Evolutionary conservation across 495 filamentous ascomycete species (phyloP), one percentile per base, ranked within the genome.

Genomic region (Chaetomidium leptoderma): DNA sequence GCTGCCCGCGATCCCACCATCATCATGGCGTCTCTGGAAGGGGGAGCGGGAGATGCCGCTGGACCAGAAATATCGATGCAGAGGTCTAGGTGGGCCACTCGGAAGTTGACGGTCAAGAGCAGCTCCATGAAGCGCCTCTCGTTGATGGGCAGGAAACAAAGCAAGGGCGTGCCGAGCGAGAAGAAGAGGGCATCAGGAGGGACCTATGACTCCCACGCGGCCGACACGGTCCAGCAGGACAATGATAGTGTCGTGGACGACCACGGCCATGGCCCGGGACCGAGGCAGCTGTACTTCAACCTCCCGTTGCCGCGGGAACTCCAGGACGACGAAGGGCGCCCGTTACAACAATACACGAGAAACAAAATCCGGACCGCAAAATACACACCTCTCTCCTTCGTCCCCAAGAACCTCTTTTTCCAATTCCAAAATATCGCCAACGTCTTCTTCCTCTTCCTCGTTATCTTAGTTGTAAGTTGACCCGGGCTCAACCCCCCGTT

Each of bases 361-460:
- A 99, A 99, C 78, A 99, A 99, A 76, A 96, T 99, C 67, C 82
- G 95, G 36, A 99, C 95, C 4, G 88, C 95, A 50, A 97, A 97
- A 70, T 99, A 97, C 72, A 97, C 95, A 4, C 85, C 95, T 14
- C 73, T 99, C 51, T 95, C 88, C 62, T 99, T 99, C 75, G 72
- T 97, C n/a, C 95, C 95, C 10, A 97, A 97, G 74, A 96, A 99
- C 71, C 70, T 97, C 54, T 99, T 85, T 81, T 86, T 93, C 57
- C 95, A 99, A 71, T 97, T 99, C 70, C 92, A 97, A 74, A 97
- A 97, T 71, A 89, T 99, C 63, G 95, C 95, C 53, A 99, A 97
- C 72, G 85, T 97, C 37, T 99, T 96, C 72, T 99, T 99, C 79
- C 78, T 97, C 54, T 96, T 97, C 74, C 82, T 93, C 60, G 92